phyloP scores from a whole-genome alignment of 2,329 filamentous ascomycete species.

The Truncatella angustata region DNA sequence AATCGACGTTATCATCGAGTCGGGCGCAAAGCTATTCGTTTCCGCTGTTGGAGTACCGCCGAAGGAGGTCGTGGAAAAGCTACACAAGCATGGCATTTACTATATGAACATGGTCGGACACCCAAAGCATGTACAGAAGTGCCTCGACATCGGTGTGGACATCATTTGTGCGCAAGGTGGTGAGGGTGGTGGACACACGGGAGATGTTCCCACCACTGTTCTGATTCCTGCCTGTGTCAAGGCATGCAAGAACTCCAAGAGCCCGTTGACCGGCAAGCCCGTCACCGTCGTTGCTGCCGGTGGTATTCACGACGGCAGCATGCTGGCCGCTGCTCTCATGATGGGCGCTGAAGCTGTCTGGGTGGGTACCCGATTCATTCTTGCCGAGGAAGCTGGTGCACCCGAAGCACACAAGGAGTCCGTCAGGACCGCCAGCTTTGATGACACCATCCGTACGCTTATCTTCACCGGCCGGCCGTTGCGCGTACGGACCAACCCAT shows the following conservation, averaged over 20 bases:
- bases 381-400: slow-evolving; percentile 91
- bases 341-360: slow-evolving; percentile 91
- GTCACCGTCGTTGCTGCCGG: slow-evolving; percentile 93
- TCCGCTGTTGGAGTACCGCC: slow-evolving; percentile 94
- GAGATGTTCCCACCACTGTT: slow-evolving; percentile 86
- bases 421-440: slow-evolving; percentile 84
- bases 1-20: slow-evolving; percentile 88
- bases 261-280: slow-evolving; percentile 79
- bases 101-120: slow-evolving; percentile 99
- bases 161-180: slow-evolving; percentile 98
- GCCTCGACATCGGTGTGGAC: slow-evolving; percentile 85
- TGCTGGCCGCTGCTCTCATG: slow-evolving; percentile 85
- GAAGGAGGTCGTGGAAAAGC: slow-evolving; percentile 80
- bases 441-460: slow-evolving; percentile 95
- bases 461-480: slow-evolving; percentile 98
- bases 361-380: slow-evolving; percentile 95
- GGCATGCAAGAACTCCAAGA: slow-evolving; percentile 76
- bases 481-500: slow-evolving; percentile 88
- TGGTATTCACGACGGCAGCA: slow-evolving; percentile 89
- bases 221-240: slow-evolving; percentile 91
- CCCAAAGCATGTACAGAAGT: slow-evolving; percentile 98
- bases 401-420: slow-evolving; percentile 94
- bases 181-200: slow-evolving; percentile 95
- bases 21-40: slow-evolving; percentile 88
- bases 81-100: slow-evolving; percentile 83